Conservation (phyloP, 78 protist species). For the Dictyostelium brefeldianum region DNA sequence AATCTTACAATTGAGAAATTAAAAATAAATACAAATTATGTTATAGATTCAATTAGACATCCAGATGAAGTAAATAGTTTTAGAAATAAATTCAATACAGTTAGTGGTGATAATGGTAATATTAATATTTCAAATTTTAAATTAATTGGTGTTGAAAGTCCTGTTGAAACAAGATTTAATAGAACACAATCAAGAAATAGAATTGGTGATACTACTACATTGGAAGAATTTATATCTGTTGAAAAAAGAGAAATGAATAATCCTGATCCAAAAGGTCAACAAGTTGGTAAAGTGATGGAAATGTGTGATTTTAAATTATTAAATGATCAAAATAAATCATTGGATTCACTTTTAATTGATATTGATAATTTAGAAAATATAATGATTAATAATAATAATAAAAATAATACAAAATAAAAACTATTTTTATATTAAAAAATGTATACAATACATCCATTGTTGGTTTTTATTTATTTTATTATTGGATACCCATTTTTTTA, state of each 20-base stretch:
- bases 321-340: slow-evolving; percentile 15
- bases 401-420: neutral
- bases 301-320: slow-evolving; percentile 16
- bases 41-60: slow-evolving; percentile 75
- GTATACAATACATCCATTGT: too few species aligned
- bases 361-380: neutral
- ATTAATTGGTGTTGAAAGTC: slow-evolving; percentile 36
- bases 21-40: slow-evolving; percentile 30
- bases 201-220: slow-evolving; percentile 16
- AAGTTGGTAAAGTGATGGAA: slow-evolving; percentile 34
- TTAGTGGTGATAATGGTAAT: neutral
- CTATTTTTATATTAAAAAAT: too few species aligned
- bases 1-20: slow-evolving; percentile 7
- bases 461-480: too few species aligned
- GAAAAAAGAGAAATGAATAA: slow-evolving; percentile 56
- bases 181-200: slow-evolving; percentile 39
- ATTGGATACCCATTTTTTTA: too few species aligned
- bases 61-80: slow-evolving; percentile 69
- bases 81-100: slow-evolving; percentile 18
- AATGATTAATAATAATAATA: neutral
- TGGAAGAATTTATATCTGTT: slow-evolving; percentile 19
- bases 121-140: neutral
- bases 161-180: slow-evolving; percentile 2
- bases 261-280: slow-evolving; percentile 81
- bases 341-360: neutral